These are phyloP conservation scores for Dothistroma pini DNA, from an alignment of 2,329 filamentous ascomycete species.

Conservation along the genomic window DNA sequence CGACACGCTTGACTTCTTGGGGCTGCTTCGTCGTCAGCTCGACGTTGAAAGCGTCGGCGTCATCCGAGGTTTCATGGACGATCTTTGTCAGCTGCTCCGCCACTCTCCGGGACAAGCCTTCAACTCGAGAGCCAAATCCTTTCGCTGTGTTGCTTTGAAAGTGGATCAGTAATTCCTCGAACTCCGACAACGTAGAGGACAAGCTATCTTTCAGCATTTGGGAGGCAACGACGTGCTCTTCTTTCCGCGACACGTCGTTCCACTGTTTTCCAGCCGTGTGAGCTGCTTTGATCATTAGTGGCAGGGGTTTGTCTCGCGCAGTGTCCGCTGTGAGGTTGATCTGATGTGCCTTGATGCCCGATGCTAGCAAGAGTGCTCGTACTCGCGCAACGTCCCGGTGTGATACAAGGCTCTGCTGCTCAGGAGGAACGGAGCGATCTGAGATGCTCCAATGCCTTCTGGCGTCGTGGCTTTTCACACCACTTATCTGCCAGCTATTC, in stretches of 20 bases:
- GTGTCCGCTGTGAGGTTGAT: slow-evolving; percentile 64
- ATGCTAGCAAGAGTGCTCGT: slow-evolving; percentile 70
- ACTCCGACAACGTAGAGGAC: slow-evolving; percentile 37
- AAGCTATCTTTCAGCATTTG: slow-evolving; percentile 49
- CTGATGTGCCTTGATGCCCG: slow-evolving; percentile 85
- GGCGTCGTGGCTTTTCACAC: slow-evolving; percentile 14
- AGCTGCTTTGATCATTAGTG: slow-evolving; percentile 38
- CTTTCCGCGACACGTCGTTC: slow-evolving; percentile 45
- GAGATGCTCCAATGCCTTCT: slow-evolving; percentile 58
- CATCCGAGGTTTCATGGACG: slow-evolving; percentile 67
- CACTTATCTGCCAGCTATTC: slow-evolving; percentile 5
- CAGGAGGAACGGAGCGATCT: slow-evolving; percentile 39
- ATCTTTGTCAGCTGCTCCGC: slow-evolving; percentile 53
- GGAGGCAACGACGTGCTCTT: slow-evolving; percentile 54
- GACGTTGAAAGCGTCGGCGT: slow-evolving; percentile 72
- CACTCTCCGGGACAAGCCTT: slow-evolving; percentile 44
- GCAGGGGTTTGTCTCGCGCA: slow-evolving; percentile 30
- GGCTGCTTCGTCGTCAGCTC: slow-evolving; percentile 74
- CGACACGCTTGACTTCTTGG: slow-evolving; percentile 73
- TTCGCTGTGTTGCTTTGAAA: slow-evolving; percentile 49
- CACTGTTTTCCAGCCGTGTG: slow-evolving; percentile 35
- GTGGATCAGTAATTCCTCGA: slow-evolving; percentile 49
- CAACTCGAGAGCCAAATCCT: slow-evolving; percentile 44
- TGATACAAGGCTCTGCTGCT: slow-evolving; percentile 45
- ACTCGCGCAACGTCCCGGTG: slow-evolving; percentile 78